Evolutionary conservation across 140 eudicot genomes (phyloP).

Genomic region (Erigeron philadelphicus): DNA sequence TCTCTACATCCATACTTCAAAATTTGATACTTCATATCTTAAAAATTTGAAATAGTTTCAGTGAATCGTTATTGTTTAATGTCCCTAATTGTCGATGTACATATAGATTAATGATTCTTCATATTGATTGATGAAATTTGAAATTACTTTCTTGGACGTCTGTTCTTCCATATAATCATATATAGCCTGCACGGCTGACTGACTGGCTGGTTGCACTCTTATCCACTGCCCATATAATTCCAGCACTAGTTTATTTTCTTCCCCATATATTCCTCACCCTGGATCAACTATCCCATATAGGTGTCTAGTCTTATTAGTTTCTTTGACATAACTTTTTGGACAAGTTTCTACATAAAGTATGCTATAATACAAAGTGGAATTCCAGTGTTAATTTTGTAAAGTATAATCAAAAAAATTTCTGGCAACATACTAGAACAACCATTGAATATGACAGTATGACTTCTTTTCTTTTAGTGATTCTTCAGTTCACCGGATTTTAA

Average conservation of each 20-base stretch:
- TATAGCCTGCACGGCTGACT: no score
- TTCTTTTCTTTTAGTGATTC: neutral
- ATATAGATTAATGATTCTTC: conserved; percentile 1
- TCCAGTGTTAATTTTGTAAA: neutral
- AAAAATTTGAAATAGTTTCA: no score
- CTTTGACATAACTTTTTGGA: neutral
- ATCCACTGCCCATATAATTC: neutral
- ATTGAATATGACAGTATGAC: neutral
- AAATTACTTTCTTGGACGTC: neutral
- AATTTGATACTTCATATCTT: no score
- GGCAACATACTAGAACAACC: neutral
- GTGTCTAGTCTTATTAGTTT: neutral
- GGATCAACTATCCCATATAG: conserved; percentile 12
- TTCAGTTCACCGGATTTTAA: neutral
- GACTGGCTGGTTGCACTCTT: neutral
- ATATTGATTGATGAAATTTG: neutral
- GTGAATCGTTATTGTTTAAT: neutral
- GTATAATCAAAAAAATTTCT: neutral
- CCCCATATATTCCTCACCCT: neutral
- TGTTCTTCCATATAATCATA: neutral
- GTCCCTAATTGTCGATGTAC: neutral
- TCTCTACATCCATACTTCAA: neutral
- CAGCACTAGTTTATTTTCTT: neutral
- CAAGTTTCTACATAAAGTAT: neutral
- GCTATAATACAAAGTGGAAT: neutral